A percentile compares a stretch with the other conserved stretches of the same genome.
These are phyloP conservation scores for Penicillium vulpinum DNA, from an alignment of 2,329 filamentous ascomycete species.

Conservation along the genomic window DNA sequence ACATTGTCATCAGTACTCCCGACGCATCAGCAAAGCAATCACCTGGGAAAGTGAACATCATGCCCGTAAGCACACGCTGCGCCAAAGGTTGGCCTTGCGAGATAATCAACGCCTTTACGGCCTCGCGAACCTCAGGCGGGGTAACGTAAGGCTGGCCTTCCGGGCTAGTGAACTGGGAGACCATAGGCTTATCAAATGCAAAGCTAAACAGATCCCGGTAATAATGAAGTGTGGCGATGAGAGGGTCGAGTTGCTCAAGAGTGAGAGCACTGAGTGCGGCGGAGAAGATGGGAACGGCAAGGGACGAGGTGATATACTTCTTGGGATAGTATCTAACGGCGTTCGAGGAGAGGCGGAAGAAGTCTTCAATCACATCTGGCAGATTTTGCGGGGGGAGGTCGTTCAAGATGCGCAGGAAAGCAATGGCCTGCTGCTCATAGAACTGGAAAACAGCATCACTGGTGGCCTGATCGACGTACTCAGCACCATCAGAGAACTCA, in stretches of 20 bases:
- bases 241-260: constrained; percentile 85
- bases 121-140: constrained; percentile 67
- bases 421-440: constrained; percentile 89
- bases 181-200: constrained; percentile 68
- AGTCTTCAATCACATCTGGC: constrained; percentile 86
- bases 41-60: constrained; percentile 98
- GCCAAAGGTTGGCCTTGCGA: constrained; percentile 74
- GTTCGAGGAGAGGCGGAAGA: constrained; percentile 89
- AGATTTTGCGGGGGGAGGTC: constrained; percentile 76
- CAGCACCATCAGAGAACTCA: constrained; percentile 89
- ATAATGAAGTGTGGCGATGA: constrained; percentile 90
- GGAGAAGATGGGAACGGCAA: constrained; percentile 81
- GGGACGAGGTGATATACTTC: constrained; percentile 73
- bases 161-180: constrained; percentile 60
- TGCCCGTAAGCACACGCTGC: constrained; percentile 88
- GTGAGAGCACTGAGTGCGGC: constrained; percentile 84
- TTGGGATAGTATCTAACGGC: constrained; percentile 90
- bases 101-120: constrained; percentile 70
- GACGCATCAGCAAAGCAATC: constrained; percentile 96
- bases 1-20: constrained; percentile 84
- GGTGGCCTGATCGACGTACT: constrained; percentile 78
- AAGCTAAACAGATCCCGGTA: constrained; percentile 88
- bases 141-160: constrained; percentile 61
- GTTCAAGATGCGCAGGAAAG: constrained; percentile 85
- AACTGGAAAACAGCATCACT: constrained; percentile 89